Evolutionary conservation across 352 stramenopile species (phyloP).

Genomic region (Thalassiosira gravida): DNA sequence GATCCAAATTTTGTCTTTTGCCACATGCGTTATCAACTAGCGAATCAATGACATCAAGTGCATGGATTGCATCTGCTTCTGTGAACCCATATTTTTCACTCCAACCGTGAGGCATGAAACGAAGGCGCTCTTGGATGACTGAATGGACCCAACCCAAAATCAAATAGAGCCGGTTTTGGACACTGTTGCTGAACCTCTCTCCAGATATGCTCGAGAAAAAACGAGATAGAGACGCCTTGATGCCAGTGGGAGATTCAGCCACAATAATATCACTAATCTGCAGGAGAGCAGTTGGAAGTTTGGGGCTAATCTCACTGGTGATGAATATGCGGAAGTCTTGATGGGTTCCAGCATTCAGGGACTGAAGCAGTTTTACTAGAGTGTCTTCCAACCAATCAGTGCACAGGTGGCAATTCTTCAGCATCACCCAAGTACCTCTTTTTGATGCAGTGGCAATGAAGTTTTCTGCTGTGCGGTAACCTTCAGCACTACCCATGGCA

Average conservation of each 20-base stretch:
- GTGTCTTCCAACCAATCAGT: slow-evolving; percentile 93
- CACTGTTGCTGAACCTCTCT: slow-evolving; percentile 90
- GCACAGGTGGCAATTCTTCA: slow-evolving; percentile 99
- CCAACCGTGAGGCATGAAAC: slow-evolving; percentile 97
- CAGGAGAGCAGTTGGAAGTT: slow-evolving; percentile 94
- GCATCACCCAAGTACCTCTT: slow-evolving; percentile 95
- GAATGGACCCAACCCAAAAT: slow-evolving; percentile 98
- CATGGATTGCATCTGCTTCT: slow-evolving; percentile 95
- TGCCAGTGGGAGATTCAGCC: slow-evolving; percentile 95
- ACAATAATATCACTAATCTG: slow-evolving; percentile 96
- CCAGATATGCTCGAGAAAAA: slow-evolving; percentile 93
- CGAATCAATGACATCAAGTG: slow-evolving; percentile 96
- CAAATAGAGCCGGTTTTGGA: slow-evolving; percentile 93
- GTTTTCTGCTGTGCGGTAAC: slow-evolving; percentile 94
- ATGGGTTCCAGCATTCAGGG: slow-evolving; percentile 70
- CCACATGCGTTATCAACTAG: slow-evolving; percentile 92
- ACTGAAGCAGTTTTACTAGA: slow-evolving; percentile 95
- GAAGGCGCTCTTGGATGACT: slow-evolving; percentile 95
- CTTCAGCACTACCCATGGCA: slow-evolving; percentile 97
- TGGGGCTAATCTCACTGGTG: slow-evolving; percentile 96
- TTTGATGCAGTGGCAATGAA: slow-evolving; percentile 93
- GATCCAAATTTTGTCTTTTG: slow-evolving; percentile 91
- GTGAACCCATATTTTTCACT: slow-evolving; percentile 98
- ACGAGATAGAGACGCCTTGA: slow-evolving; percentile 95
- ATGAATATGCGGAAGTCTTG: slow-evolving; percentile 92